phyloP scores from a whole-genome alignment of 2,329 filamentous ascomycete species.

The Plectosphaerella plurivora region DNA sequence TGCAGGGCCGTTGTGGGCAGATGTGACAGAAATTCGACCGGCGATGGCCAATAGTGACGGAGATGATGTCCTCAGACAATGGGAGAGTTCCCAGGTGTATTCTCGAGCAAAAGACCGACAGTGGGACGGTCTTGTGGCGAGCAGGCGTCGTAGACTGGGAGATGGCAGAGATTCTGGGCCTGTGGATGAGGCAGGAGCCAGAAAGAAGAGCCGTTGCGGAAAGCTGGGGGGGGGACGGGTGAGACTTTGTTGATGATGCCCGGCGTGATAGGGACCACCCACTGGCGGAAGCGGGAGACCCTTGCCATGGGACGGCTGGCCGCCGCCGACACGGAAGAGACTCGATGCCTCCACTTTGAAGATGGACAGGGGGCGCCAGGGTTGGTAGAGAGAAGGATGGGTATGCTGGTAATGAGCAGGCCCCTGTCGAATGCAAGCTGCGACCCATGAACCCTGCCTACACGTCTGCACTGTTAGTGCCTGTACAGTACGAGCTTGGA shows the following conservation, averaged over 20 bases:
- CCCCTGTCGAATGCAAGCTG: neutral
- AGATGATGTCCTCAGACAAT: no score
- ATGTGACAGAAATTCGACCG: neutral
- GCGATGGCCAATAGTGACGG: neutral
- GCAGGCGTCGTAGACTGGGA: no score
- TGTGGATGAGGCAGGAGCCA: neutral
- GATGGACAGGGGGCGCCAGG: neutral
- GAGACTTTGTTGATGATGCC: slow-evolving; percentile 1
- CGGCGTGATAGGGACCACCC: neutral
- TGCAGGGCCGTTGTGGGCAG: slow-evolving; percentile 1
- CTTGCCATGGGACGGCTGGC: neutral
- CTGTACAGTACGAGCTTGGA: no score
- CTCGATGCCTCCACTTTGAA: neutral
- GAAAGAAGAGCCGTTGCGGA: neutral
- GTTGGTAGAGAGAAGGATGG: neutral
- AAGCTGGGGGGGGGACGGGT: neutral
- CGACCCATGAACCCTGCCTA: neutral
- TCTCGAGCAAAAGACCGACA: no score
- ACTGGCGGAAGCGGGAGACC: neutral
- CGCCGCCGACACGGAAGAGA: neutral
- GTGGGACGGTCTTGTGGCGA: no score
- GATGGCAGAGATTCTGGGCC: no score
- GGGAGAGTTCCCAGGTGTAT: no score
- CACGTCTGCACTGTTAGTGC: neutral
- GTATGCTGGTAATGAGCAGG: neutral